These are phyloP conservation scores for Candida ulmi DNA, from an alignment of 805 yeast genomes.

Conservation along the genomic window DNA sequence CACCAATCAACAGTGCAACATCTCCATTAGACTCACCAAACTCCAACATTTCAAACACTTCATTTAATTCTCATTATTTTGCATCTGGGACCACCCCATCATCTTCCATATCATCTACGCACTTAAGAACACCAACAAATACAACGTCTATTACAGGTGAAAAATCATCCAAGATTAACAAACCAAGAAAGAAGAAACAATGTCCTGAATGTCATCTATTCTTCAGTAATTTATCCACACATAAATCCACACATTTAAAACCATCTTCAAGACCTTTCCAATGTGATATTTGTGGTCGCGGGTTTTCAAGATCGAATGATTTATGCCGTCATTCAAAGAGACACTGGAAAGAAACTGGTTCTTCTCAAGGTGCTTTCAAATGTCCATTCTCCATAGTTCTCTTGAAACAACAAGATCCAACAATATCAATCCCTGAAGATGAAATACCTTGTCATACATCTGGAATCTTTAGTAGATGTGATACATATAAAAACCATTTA, in stretches of 20 bases:
- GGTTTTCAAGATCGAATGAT: slow-evolving; percentile 86
- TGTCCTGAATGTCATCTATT: slow-evolving; percentile 64
- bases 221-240: slow-evolving; percentile 80
- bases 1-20: slow-evolving; percentile 3
- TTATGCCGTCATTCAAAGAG: slow-evolving; percentile 79
- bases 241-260: slow-evolving; percentile 69
- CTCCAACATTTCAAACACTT: background rate
- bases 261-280: slow-evolving; percentile 71
- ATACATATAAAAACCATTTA: slow-evolving; percentile 86
- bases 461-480: slow-evolving; percentile 85
- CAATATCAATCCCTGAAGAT: background rate
- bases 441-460: slow-evolving; percentile 58
- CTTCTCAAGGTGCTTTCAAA: slow-evolving; percentile 61
- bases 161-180: slow-evolving; percentile 12
- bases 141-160: too few species aligned
- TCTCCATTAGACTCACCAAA: slow-evolving; percentile 11
- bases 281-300: slow-evolving; percentile 74
- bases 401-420: background rate
- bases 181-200: slow-evolving; percentile 59
- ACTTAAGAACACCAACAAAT: background rate
- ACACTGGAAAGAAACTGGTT: slow-evolving; percentile 73
- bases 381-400: slow-evolving; percentile 61
- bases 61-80: background rate
- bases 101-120: slow-evolving; percentile 1
- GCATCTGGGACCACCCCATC: slow-evolving; percentile 2